Conservation (phyloP, 2,329 filamentous ascomycete species). For the Fonsecaea monophora region DNA sequence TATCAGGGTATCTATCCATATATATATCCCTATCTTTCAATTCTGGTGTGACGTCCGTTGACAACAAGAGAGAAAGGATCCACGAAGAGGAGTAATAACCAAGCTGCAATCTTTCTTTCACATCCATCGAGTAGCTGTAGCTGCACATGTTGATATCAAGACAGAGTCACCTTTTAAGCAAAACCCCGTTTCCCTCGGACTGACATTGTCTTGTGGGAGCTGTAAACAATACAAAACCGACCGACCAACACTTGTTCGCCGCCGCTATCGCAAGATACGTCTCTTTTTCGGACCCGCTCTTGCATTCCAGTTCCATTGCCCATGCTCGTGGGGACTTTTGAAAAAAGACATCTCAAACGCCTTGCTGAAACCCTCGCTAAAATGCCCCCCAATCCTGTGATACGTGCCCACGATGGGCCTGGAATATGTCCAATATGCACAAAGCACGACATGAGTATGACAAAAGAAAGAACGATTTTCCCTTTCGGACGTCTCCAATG, state of each 20-base stretch:
- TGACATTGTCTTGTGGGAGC: not conserved
- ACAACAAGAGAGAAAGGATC: not conserved
- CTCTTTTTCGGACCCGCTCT: not conserved
- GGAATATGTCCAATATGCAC: conserved; percentile 5
- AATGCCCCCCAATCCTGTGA: not conserved
- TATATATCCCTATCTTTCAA: no score
- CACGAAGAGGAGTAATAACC: not conserved
- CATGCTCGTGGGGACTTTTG: not conserved
- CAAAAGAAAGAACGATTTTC: not conserved
- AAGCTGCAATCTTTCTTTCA: not conserved
- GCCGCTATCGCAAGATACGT: not conserved
- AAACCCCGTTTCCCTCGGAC: not conserved
- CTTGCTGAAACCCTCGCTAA: conserved; percentile 11
- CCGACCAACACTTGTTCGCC: not conserved
- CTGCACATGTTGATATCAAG: not conserved
- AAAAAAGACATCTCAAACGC: conserved; percentile 5
- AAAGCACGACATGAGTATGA: not conserved
- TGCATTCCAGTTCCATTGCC: conserved; percentile 2
- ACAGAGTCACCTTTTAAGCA: not conserved
- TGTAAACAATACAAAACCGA: conserved; percentile 3
- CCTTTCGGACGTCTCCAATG: not conserved
- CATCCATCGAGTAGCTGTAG: not conserved
- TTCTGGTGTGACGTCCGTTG: no score
- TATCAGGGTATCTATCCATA: no score
- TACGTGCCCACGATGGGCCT: not conserved